phyloP scores from a whole-genome alignment of 768 basidiomycete genomes.

The Boletus tylopilopsis region DNA sequence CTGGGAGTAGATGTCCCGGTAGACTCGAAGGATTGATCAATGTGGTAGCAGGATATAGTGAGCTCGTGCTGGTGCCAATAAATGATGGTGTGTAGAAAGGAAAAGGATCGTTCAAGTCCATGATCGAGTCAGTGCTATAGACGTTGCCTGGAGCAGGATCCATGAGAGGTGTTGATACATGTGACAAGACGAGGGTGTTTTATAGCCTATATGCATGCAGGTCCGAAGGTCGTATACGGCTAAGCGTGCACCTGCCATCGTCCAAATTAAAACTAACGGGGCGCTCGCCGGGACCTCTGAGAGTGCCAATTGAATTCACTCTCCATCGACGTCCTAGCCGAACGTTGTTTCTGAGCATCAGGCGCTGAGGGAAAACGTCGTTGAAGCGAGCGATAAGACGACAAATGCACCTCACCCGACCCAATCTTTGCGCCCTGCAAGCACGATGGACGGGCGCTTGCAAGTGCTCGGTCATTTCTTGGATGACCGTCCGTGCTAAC shows the following conservation, averaged over 20 bases:
- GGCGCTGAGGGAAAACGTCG: neutral
- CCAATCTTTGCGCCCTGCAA: neutral
- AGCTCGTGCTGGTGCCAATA: neutral
- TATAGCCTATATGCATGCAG: neutral
- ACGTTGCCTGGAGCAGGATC: neutral
- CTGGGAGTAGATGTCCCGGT: neutral
- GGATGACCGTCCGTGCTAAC: too few relatives aligned
- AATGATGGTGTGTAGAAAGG: rapidly evolving
- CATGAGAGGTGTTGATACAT: neutral
- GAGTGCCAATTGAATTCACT: too few relatives aligned
- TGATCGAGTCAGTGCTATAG: neutral
- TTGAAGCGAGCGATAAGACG: neutral
- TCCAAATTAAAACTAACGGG: too few relatives aligned
- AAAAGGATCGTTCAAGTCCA: neutral
- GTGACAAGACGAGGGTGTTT: neutral
- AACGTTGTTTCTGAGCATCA: neutral
- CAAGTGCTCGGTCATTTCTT: neutral
- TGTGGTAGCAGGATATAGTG: neutral
- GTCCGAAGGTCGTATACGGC: too few relatives aligned
- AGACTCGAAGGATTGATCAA: neutral
- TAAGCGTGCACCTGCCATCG: too few relatives aligned
- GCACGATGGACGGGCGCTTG: neutral
- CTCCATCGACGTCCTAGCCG: neutral
- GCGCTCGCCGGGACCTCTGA: neutral
- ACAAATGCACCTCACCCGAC: neutral